Evolutionary conservation across 495 filamentous ascomycete species (phyloP).

Genomic region (Penicillium daleae): DNA sequence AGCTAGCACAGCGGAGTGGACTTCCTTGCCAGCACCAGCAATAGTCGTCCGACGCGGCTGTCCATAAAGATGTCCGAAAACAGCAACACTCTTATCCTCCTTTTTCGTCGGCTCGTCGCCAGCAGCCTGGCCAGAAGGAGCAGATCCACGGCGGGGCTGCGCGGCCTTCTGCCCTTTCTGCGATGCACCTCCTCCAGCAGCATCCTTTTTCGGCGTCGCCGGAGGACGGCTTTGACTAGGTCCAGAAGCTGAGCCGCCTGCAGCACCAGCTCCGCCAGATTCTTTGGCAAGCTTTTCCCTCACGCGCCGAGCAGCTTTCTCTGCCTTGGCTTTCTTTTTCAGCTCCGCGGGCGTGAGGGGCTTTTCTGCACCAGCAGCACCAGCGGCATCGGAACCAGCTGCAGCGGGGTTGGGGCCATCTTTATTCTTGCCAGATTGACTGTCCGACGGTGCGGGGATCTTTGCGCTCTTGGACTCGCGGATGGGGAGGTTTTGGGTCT

Average conservation of each 20-base stretch:
- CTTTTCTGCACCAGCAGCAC: conserved; percentile 33
- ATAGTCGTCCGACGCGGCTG: conserved; percentile 69
- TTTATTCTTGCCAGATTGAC: conserved; percentile 36
- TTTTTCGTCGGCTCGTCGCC: conserved; percentile 46
- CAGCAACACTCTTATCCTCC: conserved; percentile 73
- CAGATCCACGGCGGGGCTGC: conserved; percentile 38
- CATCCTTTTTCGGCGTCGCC: conserved; percentile 53
- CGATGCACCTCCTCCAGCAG: conserved; percentile 27
- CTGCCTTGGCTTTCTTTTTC: conserved; percentile 77
- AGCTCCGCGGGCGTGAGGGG: conserved; percentile 68
- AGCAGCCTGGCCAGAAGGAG: conserved; percentile 44
- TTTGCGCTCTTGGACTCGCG: conserved; percentile 36
- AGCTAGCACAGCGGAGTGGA: conserved; percentile 84
- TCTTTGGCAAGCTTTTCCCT: conserved; percentile 57
- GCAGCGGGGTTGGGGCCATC: conserved; percentile 24
- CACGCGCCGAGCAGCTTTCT: conserved; percentile 75
- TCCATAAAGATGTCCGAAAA: conserved; percentile 86
- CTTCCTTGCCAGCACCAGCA: conserved; percentile 79
- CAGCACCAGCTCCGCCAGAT: conserved; percentile 31
- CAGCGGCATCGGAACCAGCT: conserved; percentile 10
- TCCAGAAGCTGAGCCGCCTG: conserved; percentile 28
- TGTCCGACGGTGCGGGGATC: conserved; percentile 35
- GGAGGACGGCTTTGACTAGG: conserved; percentile 27
- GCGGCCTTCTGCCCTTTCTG: conserved; percentile 48
- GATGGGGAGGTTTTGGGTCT: conserved; percentile 28